These are phyloP conservation scores for Elongisporangium prolatum DNA, from an alignment of 352 stramenopile genomes.

Conservation along the genomic window DNA sequence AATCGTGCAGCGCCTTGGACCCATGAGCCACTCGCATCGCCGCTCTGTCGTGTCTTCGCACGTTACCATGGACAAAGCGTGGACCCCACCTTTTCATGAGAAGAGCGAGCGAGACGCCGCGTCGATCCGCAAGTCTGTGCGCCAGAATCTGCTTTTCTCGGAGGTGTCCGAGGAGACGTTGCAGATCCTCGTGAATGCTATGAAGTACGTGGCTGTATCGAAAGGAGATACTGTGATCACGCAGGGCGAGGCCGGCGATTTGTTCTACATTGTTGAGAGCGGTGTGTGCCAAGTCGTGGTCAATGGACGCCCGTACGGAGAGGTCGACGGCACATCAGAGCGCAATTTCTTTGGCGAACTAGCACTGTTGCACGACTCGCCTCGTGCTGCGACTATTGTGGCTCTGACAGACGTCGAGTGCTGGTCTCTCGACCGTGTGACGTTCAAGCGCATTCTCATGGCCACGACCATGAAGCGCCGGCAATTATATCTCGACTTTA, in stretches of 20 bases:
- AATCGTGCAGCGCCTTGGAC: constrained; percentile 32
- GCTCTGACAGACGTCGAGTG: constrained; percentile 63
- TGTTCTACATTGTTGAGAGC: constrained; percentile 90
- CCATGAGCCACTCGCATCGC: constrained; percentile 28
- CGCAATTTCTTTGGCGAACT: constrained; percentile 91
- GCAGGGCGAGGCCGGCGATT: constrained; percentile 79
- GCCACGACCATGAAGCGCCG: constrained; percentile 61
- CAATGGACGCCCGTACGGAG: constrained; percentile 48
- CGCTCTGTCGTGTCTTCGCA: constrained; percentile 57
- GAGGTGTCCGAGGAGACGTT: constrained; percentile 62
- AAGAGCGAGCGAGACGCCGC: constrained; percentile 50
- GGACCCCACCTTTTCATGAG: constrained; percentile 40
- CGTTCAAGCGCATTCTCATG: constrained; percentile 71
- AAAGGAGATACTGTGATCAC: constrained; percentile 47
- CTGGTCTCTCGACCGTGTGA: constrained; percentile 84
- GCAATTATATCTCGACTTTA: constrained; percentile 51
- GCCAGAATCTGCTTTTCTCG: constrained; percentile 60
- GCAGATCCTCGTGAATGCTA: constrained; percentile 66
- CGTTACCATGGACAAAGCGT: constrained; percentile 40
- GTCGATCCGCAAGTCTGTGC: constrained; percentile 51
- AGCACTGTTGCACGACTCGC: constrained; percentile 90
- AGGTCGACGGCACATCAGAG: constrained; percentile 45
- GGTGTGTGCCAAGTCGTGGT: constrained; percentile 78
- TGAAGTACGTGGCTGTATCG: constrained; percentile 51
- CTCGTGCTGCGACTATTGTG: constrained; percentile 82